Evolutionary conservation across 805 yeast species (phyloP), one percentile per base, ranked within the genome.

Genomic region (Lipomyces spencermartinsiae): DNA sequence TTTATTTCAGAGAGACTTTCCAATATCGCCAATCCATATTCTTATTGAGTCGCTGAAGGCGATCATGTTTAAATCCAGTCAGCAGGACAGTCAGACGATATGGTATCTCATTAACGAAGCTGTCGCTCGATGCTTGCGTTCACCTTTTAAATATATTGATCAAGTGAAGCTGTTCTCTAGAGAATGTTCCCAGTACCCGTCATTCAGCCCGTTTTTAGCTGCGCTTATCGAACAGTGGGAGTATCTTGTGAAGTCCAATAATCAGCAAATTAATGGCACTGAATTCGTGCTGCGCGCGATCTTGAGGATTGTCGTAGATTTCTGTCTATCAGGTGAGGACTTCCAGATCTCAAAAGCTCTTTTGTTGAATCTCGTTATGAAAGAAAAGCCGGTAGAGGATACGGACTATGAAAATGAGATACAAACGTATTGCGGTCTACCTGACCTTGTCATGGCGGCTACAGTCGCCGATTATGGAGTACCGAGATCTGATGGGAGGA

Each of bases 91-190:
- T 35, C 74, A 73, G 0, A 79, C 80, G 51, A 75, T 92, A 1
- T 89, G 92, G 89, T 80, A 80, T 10, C 76, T 92, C 37, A 70
- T 94, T 6, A 97, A 94, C 75, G 95, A 93, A 76, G 80, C 92
- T 0, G 83, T 92, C 37, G 82, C 92, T 0, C 84, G 97, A 70
- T 83, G 89, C 69, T 84, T 89, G 49, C 84, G 86, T 69, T 79
- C 92, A 0, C 98, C 98, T 0, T 95, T 90, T 79, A 92, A 91
- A 75, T 94, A 93, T 73, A 84, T 92, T 63, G 98, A 94, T 75
- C 55, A 69, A 77, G 62, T 82, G 14, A 19, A 33, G 22, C 58
- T 33, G 59, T 54, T 59, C 31, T 6, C 56, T 25, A 31, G 56
- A n/a, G 29, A 39, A n/a, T 22, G 25, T 35, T 55, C 49, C 4